Conservation (phyloP, 2,329 filamentous ascomycete species). For the Zasmidium angulare region DNA sequence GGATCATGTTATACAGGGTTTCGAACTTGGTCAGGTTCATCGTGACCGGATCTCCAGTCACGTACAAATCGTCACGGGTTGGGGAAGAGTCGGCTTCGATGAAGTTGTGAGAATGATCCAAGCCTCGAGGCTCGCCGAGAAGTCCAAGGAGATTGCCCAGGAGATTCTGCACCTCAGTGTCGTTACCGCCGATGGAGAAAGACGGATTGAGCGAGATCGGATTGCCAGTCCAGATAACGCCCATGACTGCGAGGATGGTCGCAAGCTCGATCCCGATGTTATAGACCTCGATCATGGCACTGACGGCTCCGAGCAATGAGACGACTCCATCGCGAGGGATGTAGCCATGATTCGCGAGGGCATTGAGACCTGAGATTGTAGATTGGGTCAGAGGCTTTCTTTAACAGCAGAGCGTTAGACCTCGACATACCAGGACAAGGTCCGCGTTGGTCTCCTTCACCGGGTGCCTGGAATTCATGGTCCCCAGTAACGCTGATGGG, state of each 20-base stretch:
- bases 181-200: conserved; percentile 31
- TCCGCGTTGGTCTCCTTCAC: conserved; percentile 14
- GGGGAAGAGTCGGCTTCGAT: conserved; percentile 56
- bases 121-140: conserved; percentile 29
- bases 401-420: not conserved
- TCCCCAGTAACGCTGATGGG: conserved; percentile 10
- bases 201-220: conserved; percentile 43
- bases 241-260: conserved; percentile 31
- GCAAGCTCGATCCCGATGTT: conserved; percentile 34
- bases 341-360: conserved; percentile 23
- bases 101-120: conserved; percentile 55
- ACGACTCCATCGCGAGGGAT: conserved; percentile 20
- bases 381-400: not conserved
- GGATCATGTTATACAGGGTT: conserved; percentile 41
- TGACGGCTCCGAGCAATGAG: conserved; percentile 18
- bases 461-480: conserved; percentile 12
- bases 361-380: conserved; percentile 7
- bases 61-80: conserved; percentile 55
- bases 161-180: conserved; percentile 38
- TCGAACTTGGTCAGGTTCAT: conserved; percentile 56
- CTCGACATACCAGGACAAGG: conserved; percentile 13
- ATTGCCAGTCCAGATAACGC: conserved; percentile 33
- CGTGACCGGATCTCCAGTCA: conserved; percentile 46
- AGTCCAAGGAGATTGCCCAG: conserved; percentile 43
- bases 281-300: conserved; percentile 24